Evolutionary conservation across 106 monocot species (phyloP), one percentile per base, ranked within the genome.

Genomic region (Acorus gramineus): DNA sequence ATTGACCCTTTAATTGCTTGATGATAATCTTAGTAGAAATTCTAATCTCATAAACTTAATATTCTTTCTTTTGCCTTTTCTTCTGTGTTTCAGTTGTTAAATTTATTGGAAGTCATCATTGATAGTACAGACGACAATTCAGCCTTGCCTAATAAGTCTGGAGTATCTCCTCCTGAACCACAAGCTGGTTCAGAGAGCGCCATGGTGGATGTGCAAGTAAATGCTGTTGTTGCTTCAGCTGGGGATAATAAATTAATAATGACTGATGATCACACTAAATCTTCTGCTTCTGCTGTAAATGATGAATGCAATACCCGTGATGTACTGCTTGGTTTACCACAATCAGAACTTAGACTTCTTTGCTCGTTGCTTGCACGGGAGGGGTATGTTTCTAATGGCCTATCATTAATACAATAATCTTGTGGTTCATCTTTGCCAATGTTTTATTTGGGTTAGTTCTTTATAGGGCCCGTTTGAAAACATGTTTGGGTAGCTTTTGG

Each of bases 361-460:
- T 99, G 98, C 69, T 89, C 89, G 12, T 76, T 99, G 76, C 79
- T 99, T 74, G 98, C 98, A 61, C 92, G 83, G 70, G 92, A 99
- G 73, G 98, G 98, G 98, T 99, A 99, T 79, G 77, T 50, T 6
- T 10, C 4, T 28, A 52, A 9, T 52, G 9, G 9, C 5, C 0
- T 9, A 52, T 52, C 28, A 28, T 28, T 28, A 28, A 28, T 28
- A 28, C 28, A 28, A 28, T 28, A 28, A 28, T 28, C 28, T 28
- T 28, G 28, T 28, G 28, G 28, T 28, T 28, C 28, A 28, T 28
- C 28, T 28, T 28, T 28, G 28, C 28, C 28, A 28, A 28, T 28
- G 28, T 28, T 28, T 28, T 28, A 28, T 28, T 1, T 28, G 28
- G 28, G 28, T 28, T 28, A 28, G 28, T 28, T 28, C 28, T n/a